These are phyloP conservation scores for Biscutella laevigata DNA, from an alignment of 441 rosid species.

Conservation along the genomic window DNA sequence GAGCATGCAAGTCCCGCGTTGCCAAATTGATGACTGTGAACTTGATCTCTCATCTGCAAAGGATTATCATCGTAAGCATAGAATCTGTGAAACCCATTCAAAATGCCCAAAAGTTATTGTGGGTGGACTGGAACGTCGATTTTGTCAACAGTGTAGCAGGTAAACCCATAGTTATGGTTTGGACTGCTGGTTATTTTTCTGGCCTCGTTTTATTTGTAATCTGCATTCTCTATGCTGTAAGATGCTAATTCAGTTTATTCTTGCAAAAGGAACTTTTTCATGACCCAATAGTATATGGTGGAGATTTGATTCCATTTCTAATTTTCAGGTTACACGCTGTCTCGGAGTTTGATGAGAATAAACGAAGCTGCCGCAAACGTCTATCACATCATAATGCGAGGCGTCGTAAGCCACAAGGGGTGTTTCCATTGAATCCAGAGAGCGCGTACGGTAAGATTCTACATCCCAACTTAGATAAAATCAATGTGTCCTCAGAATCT, in stretches of 20 bases:
- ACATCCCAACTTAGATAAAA: background rate
- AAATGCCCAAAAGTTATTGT: constrained; percentile 63
- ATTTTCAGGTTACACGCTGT: constrained; percentile 63
- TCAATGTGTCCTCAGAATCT: background rate
- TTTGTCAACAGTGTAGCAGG: constrained; percentile 93
- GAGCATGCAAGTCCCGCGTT: constrained; percentile 40
- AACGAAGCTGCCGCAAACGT: constrained; percentile 87
- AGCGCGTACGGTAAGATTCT: constrained; percentile 21
- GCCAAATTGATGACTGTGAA: constrained; percentile 76
- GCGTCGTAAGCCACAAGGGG: constrained; percentile 80
- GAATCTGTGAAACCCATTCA: constrained; percentile 69
- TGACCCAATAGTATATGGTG: background rate
- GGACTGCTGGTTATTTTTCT: background rate
- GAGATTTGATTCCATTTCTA: background rate
- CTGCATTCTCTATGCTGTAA: background rate
- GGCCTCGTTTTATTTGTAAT: background rate
- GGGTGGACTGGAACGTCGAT: constrained; percentile 58
- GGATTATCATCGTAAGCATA: constrained; percentile 70
- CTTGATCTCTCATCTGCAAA: constrained; percentile 49
- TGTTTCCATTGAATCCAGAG: constrained; percentile 37
- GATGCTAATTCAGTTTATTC: background rate
- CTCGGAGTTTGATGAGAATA: constrained; percentile 81
- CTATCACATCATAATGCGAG: constrained; percentile 94
- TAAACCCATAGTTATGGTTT: constrained; percentile 9
- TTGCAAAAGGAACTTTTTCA: background rate